phyloP scores from a whole-genome alignment of 2,329 filamentous ascomycete species.

The Parastagonospora nodorum region DNA sequence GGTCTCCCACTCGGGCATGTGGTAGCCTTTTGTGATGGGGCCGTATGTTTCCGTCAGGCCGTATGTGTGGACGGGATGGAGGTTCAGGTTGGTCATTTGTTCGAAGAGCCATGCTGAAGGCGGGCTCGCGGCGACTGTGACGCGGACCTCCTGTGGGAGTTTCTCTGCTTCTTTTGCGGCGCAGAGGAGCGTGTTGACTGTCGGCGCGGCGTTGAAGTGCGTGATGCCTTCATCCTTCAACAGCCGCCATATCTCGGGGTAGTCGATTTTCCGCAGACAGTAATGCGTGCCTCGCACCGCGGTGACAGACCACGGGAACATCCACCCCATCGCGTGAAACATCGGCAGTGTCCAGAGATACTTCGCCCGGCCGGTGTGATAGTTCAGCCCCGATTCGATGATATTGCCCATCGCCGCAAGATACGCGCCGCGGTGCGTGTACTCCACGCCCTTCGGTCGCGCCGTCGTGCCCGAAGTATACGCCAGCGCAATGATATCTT shows the following conservation, averaged over 20 bases:
- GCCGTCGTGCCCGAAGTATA: conserved; percentile 96
- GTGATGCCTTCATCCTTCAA: conserved; percentile 86
- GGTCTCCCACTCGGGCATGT: conserved; percentile 81
- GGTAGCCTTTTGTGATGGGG: conserved; percentile 92
- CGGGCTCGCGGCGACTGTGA: conserved; percentile 91
- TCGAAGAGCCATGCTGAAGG: conserved; percentile 90
- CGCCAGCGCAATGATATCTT: conserved; percentile 81
- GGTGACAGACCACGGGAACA: conserved; percentile 91
- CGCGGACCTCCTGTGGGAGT: conserved; percentile 73
- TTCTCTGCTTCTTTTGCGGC: conserved; percentile 74
- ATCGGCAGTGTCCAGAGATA: conserved; percentile 94
- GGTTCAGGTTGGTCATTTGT: conserved; percentile 85
- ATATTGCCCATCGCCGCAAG: conserved; percentile 84
- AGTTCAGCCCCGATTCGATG: conserved; percentile 85
- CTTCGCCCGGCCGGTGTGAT: conserved; percentile 69
- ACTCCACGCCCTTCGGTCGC: conserved; percentile 88
- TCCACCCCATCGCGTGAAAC: conserved; percentile 77
- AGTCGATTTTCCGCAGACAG: conserved; percentile 93
- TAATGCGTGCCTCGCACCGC: conserved; percentile 94
- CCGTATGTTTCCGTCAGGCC: conserved; percentile 89
- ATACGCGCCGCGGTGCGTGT: conserved; percentile 86
- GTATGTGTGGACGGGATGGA: conserved; percentile 92
- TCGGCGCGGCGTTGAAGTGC: conserved; percentile 95
- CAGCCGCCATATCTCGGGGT: conserved; percentile 87
- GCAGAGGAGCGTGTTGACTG: conserved; percentile 92